phyloP scores from a whole-genome alignment of 2,329 filamentous ascomycete genomes.

The Neospermospora avenae region DNA sequence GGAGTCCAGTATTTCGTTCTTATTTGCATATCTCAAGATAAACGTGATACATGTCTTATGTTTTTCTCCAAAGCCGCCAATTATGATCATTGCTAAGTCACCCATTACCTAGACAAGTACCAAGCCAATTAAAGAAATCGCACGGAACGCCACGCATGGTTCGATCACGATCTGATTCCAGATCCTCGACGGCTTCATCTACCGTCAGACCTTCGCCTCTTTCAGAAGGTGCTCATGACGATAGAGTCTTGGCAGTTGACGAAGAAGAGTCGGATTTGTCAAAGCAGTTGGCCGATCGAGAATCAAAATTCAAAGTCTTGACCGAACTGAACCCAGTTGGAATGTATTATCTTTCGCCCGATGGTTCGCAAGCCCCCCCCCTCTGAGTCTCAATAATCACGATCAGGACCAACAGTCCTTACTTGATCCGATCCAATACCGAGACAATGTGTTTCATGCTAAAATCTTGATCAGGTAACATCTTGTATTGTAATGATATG shows the following conservation, averaged over 20 bases:
- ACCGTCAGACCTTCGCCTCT: not conserved
- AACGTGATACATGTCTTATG: no score
- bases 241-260: not conserved
- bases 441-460: no score
- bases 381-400: no score
- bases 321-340: constrained; percentile 79
- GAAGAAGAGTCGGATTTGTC: constrained; percentile 16
- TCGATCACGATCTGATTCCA: constrained; percentile 14
- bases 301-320: constrained; percentile 76
- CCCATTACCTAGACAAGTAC: no score
- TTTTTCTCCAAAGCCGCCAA: no score
- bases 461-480: no score
- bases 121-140: constrained; percentile 21
- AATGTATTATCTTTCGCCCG: constrained; percentile 62
- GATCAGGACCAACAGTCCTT: no score
- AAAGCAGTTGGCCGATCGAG: constrained; percentile 48
- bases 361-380: no score
- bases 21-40: no score
- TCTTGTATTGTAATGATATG: constrained; percentile 70
- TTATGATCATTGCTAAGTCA: no score
- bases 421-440: no score
- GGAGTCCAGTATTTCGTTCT: no score
- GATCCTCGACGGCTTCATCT: constrained; percentile 6
- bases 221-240: not conserved
- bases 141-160: constrained; percentile 17